These are phyloP conservation scores for Millerozyma miso DNA, from an alignment of 805 yeast species.

Conservation along the genomic window DNA sequence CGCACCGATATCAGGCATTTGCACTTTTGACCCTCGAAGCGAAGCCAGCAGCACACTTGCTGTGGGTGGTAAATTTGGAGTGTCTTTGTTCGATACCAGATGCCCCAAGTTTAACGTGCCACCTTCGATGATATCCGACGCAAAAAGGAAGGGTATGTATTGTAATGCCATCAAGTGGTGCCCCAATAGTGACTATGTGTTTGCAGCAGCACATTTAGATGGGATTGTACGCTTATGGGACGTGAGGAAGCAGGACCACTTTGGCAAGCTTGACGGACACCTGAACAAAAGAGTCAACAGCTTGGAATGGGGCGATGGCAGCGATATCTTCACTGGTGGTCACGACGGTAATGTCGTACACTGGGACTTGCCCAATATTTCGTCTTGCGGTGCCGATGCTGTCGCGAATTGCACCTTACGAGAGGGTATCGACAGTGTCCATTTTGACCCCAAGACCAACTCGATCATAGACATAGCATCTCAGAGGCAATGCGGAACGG, in stretches of 20 bases:
- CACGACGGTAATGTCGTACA: conserved; percentile 64
- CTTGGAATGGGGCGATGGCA: conserved; percentile 53
- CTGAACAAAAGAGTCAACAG: conserved; percentile 45
- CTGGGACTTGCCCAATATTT: conserved; percentile 47
- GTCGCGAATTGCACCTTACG: conserved; percentile 37
- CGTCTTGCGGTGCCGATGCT: conserved; percentile 37
- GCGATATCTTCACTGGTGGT: conserved; percentile 55
- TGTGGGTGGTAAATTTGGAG: conserved; percentile 66
- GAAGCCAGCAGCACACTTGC: conserved; percentile 52
- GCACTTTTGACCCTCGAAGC: conserved; percentile 47
- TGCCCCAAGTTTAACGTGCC: conserved; percentile 39
- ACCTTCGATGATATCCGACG: conserved; percentile 9
- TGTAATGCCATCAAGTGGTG: conserved; percentile 60
- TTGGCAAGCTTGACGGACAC: conserved; percentile 54
- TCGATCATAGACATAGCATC: conserved; percentile 24
- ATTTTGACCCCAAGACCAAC: conserved; percentile 29
- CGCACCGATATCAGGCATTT: conserved; percentile 47
- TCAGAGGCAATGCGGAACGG: conserved; percentile 56
- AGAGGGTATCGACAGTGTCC: conserved; percentile 43
- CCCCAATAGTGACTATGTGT: conserved; percentile 50
- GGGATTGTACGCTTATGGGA: conserved; percentile 70
- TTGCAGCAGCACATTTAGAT: conserved; percentile 62
- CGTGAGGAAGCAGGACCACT: conserved; percentile 55
- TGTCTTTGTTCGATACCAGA: conserved; percentile 70
- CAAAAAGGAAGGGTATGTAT: conserved; percentile 15